Conservation (phyloP, 1,139 yeast species). For the Hansenula lynferdii region DNA sequence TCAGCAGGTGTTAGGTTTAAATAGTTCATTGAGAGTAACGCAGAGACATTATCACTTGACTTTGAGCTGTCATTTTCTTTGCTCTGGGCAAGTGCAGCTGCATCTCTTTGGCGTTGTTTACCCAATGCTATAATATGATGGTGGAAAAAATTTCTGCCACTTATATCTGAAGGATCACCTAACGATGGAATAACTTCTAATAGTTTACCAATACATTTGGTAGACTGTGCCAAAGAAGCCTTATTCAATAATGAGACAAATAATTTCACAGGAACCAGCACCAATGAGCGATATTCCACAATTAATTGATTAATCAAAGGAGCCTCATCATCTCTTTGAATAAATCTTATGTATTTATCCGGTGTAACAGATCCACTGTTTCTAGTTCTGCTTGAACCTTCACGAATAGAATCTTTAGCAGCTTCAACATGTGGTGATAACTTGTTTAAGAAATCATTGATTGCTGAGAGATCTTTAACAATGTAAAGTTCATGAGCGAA, state of each 20-base stretch:
- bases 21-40: constrained; percentile 8
- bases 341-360: constrained; percentile 29
- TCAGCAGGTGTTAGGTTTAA: constrained; percentile 41
- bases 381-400: background rate
- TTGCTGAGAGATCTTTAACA: constrained; percentile 45
- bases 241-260: constrained; percentile 50
- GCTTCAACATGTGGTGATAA: constrained; percentile 33
- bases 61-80: background rate
- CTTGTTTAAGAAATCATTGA: constrained; percentile 50
- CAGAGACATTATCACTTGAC: constrained; percentile 3
- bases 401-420: background rate
- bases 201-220: constrained; percentile 51
- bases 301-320: constrained; percentile 37
- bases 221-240: constrained; percentile 50
- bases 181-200: constrained; percentile 43
- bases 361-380: constrained; percentile 16
- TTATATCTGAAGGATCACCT: constrained; percentile 67
- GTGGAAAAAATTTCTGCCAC: constrained; percentile 82
- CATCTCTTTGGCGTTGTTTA: constrained; percentile 28
- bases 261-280: constrained; percentile 29
- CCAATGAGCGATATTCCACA: constrained; percentile 32
- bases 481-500: constrained; percentile 69
- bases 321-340: constrained; percentile 41
- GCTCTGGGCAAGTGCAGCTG: background rate
- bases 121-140: constrained; percentile 77